Conservation (phyloP, 2,329 filamentous ascomycete species). For the Fusarium albidum region DNA sequence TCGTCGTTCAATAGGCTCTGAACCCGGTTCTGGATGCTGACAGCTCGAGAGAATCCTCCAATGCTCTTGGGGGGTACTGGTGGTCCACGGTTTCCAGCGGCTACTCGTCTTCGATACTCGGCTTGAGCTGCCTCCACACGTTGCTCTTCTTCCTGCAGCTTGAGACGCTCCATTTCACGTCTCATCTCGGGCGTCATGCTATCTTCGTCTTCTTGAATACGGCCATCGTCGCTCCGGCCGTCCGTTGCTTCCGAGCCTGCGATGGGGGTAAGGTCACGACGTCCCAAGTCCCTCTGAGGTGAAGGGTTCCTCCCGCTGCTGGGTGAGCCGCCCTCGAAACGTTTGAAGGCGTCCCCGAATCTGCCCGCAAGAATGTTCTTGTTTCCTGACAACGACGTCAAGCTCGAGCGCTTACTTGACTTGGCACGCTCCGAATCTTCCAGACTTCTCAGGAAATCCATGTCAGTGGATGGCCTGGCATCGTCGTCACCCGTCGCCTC, state of each 20-base stretch:
- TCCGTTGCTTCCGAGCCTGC: constrained; percentile 76
- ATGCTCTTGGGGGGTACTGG: constrained; percentile 61
- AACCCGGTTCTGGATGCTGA: constrained; percentile 91
- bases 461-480: constrained; percentile 66
- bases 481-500: constrained; percentile 44
- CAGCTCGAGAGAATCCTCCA: constrained; percentile 70
- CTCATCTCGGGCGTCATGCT: constrained; percentile 86
- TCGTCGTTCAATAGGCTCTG: constrained; percentile 86
- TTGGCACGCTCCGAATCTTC: constrained; percentile 67
- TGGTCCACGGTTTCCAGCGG: constrained; percentile 53
- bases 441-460: constrained; percentile 82
- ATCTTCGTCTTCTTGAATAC: constrained; percentile 66
- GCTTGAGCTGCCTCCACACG: constrained; percentile 88
- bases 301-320: constrained; percentile 54
- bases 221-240: constrained; percentile 68
- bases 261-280: constrained; percentile 71
- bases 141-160: constrained; percentile 86
- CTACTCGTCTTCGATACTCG: constrained; percentile 82
- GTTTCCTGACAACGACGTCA: constrained; percentile 75
- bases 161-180: constrained; percentile 84
- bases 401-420: constrained; percentile 73
- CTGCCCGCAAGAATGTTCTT: constrained; percentile 87
- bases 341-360: constrained; percentile 93
- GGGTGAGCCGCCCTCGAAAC: constrained; percentile 73
- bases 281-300: constrained; percentile 57